Evolutionary conservation across 257 asterid species (phyloP), one percentile per base, ranked within the genome.

Genomic region (Solanum etuberosum): DNA sequence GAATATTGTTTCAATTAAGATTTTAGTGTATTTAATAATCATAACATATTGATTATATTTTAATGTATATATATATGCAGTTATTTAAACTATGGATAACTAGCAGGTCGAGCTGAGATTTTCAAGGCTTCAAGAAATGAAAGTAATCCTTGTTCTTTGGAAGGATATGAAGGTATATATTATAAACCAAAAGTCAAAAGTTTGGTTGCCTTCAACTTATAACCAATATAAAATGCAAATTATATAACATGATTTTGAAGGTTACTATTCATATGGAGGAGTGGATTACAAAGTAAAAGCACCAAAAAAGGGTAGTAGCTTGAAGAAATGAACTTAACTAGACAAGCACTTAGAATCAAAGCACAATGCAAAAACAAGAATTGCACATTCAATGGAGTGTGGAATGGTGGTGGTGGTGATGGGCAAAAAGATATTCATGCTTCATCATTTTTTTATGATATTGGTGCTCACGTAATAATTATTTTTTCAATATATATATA

Each of bases 371-470:
- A 86, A 89, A 86, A 68, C 67, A 85, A 80, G 95, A 91, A 94
- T 88, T 94, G 98, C 88, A 92, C 98, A 20, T 94, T 94, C 89
- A 95, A 95, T 31, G 98, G 95, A 37, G 89, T 92, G 68, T 94
- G 98, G 98, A 94, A 92, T 89, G 98, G 98, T 57, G 96, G 96
- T 35, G 95, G 96, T 88, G 95, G 96, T 11, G 95, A 90, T 86
- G 98, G 95, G 83, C 92, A 88, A 89, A 93, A 92, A 89, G 92
- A 88, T 89, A 87, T 93, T 65, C 93, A 93, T 63, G 95, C 92
- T 83, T 91, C 98, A 76, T 94, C 98, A 74, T 93, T 92, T 83
- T 94, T 94, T 82, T 93, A 91, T 72, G 93, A 92, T 82, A 91
- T 95, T 89, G 98, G 95, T 63, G 95, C 94, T 46, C 94, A 94